Conservation (phyloP, 2,329 filamentous ascomycete genomes). For the Onygenales sp. region DNA sequence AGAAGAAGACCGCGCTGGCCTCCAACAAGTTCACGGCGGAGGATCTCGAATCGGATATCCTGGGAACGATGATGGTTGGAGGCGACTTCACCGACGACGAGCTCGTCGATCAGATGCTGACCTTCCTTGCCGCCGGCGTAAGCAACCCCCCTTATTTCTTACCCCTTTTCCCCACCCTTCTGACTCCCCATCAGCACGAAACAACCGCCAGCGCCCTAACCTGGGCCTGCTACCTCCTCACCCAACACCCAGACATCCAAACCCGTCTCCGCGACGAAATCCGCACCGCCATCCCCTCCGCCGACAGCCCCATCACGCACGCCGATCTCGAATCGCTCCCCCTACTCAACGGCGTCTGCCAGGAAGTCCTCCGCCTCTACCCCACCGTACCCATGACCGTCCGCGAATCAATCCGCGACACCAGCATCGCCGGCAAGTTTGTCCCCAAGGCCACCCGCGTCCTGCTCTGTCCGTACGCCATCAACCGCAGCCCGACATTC, state of each 20-base stretch:
- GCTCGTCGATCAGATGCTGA: constrained; percentile 34
- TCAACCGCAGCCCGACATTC: constrained; percentile 58
- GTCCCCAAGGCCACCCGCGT: constrained; percentile 63
- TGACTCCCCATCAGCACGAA: constrained; percentile 34
- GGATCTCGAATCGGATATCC: constrained; percentile 27
- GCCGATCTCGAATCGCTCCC: constrained; percentile 56
- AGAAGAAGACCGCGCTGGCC: constrained; percentile 21
- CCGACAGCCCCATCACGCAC: constrained; percentile 18
- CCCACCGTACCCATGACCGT: constrained; percentile 31
- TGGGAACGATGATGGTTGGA: constrained; percentile 28
- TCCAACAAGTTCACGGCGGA: constrained; percentile 28
- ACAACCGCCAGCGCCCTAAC: constrained; percentile 46
- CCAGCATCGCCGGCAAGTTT: constrained; percentile 51
- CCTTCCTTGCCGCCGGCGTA: constrained; percentile 32
- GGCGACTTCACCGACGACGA: constrained; percentile 30
- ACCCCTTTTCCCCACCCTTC: constrained; percentile 11
- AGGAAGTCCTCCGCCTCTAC: constrained; percentile 53
- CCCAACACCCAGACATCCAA: constrained; percentile 41
- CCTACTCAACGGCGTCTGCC: constrained; percentile 68
- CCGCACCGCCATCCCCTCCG: constrained; percentile 35
- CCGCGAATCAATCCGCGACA: constrained; percentile 31
- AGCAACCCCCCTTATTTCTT: background rate
- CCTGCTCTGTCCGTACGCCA: constrained; percentile 56
- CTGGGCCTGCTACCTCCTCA: constrained; percentile 46
- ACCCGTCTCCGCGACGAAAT: constrained; percentile 42